Evolutionary conservation across 441 rosid genomes (phyloP), one percentile per base, ranked within the genome.

Genomic region (Codiaeum variegatum): DNA sequence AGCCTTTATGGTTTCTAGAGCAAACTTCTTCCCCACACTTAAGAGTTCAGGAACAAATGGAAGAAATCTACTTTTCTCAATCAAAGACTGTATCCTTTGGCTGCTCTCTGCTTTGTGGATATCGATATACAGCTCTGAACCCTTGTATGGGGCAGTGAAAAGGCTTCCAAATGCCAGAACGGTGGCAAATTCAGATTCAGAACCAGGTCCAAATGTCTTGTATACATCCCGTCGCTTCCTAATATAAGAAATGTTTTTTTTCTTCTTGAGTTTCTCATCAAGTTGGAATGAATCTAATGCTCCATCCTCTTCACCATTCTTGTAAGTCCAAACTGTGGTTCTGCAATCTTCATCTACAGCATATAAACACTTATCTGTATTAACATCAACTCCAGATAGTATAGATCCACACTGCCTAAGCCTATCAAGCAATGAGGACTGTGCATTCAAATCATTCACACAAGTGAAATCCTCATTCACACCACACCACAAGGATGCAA

Each of bases 101-200:
- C 81, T 88, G 15, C 62, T 70, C 4, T 82, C 77, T 74, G 84
- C 81, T 73, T 73, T 72, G 31, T 66, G 74, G 26, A 92, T 86
- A 78, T 91, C 95, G 10, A 90, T 85, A 80, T 88, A 76, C 34
- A 83, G 84, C 69, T 91, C 85, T 0, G 97, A 89, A 40, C 94
- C 98, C 79, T 82, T 91, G 79, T 91, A 93, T 9, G 94, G 89
- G 71, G 93, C 79, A 4, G 95, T 89, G 78, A 91, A 95, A 55
- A 95, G 90, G 72, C 91, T 90, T 71, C 98, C 99, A 71, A 95
- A 95, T 67, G 95, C 90, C 62, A 93, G 58, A 76, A 95, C 81
- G 69, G 83, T 68, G 21, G 84, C 96, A 19, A 82, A 79, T 23
- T 86, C 89, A 42, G 94, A 91, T 84, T 81, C 82, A 11, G 89